Evolutionary conservation across 192 early-diverging fungal genomes (phyloP).

Genomic region (Umbelopsis isabellina): DNA sequence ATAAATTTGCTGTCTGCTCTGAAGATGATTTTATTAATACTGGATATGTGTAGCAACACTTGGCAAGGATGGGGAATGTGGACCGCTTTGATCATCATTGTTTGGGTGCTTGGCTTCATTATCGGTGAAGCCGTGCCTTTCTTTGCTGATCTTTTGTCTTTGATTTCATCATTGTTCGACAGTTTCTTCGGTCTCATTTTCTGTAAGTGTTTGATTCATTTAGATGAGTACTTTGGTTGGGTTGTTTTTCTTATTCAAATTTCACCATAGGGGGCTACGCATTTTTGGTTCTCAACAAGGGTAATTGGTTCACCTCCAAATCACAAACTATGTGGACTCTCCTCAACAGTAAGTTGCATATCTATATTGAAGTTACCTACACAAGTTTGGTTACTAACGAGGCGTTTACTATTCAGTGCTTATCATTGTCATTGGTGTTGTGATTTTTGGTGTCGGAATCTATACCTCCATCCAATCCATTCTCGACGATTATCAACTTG

Average conservation of each 20-base stretch:
- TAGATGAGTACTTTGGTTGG: background rate
- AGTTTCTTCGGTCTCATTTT: constrained; percentile 18
- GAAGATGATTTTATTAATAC: background rate
- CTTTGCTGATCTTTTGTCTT: constrained; percentile 18
- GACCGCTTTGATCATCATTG: constrained; percentile 3
- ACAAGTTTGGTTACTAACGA: background rate
- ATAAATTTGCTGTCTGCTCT: background rate
- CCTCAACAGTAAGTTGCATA: background rate
- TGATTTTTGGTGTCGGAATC: constrained; percentile 4
- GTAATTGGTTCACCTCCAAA: background rate
- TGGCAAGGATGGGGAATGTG: constrained; percentile 20
- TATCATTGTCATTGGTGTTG: constrained; percentile 6
- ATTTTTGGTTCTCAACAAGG: constrained; percentile 11
- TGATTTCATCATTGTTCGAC: constrained; percentile 15
- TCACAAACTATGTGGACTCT: background rate
- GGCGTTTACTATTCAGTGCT: background rate
- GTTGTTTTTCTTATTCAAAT: background rate
- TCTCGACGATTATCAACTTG: background rate
- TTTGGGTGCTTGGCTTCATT: constrained; percentile 6
- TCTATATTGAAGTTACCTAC: background rate
- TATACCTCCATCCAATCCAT: constrained; percentile 15
- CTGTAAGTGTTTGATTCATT: background rate
- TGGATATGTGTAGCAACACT: background rate
- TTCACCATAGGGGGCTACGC: constrained; percentile 5
- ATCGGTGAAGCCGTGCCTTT: constrained; percentile 12